A percentile compares a stretch with the other conserved stretches of the same genome.
Conservation (phyloP, 805 yeast genomes). For the Sugiyamaella boreocaroliniensis region DNA sequence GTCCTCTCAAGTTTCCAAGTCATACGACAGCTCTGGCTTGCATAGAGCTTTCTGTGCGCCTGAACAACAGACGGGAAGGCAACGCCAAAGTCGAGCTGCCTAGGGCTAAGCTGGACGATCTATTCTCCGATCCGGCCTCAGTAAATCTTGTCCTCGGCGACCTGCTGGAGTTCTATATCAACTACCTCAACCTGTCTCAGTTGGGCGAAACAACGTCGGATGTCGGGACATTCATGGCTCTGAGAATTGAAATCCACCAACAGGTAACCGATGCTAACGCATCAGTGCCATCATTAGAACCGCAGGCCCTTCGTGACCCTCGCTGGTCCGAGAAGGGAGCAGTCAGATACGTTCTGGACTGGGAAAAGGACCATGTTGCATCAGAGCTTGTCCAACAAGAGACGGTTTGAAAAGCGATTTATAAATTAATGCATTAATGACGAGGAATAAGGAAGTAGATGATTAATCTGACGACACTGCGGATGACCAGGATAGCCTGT, state of each 20-base stretch:
- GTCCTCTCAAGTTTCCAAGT: slow-evolving; percentile 62
- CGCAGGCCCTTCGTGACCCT: slow-evolving; percentile 16
- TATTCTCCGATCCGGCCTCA: slow-evolving; percentile 24
- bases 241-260: slow-evolving; percentile 28
- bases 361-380: slow-evolving; percentile 22
- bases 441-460: not conserved
- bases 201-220: slow-evolving; percentile 33
- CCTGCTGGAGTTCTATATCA: slow-evolving; percentile 54
- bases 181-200: slow-evolving; percentile 46
- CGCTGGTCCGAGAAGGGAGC: slow-evolving; percentile 32
- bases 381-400: not conserved
- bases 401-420: too few species aligned
- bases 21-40: slow-evolving; percentile 69
- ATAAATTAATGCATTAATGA: not conserved
- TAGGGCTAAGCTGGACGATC: not conserved
- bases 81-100: slow-evolving; percentile 39
- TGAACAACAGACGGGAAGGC: not conserved
- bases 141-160: slow-evolving; percentile 48
- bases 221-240: slow-evolving; percentile 14
- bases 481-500: not conserved
- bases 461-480: not conserved
- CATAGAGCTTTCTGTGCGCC: slow-evolving; percentile 48
- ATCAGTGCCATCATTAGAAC: slow-evolving; percentile 35
- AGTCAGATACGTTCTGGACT: slow-evolving; percentile 27
- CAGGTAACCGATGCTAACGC: slow-evolving; percentile 34